These are phyloP conservation scores for Ascodesmis nigricans DNA, from an alignment of 495 filamentous ascomycete genomes.

Conservation along the genomic window DNA sequence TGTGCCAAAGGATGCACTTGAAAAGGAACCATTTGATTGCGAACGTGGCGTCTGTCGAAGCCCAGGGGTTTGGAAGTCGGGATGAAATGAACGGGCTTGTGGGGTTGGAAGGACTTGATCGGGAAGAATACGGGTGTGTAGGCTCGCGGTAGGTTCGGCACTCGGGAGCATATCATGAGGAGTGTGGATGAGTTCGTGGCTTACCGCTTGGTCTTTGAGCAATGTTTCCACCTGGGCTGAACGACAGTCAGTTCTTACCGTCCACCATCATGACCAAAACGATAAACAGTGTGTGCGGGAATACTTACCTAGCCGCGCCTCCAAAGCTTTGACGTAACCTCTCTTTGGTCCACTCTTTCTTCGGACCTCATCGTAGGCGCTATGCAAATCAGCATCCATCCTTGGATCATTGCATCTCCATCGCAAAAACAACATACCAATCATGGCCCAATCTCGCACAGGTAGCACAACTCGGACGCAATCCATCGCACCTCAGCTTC, in stretches of 20 bases:
- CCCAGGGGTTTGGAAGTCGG: no score
- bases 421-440: conserved; percentile 23
- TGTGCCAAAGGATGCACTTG: no score
- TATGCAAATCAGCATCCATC: conserved; percentile 1
- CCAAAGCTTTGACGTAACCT: conserved; percentile 92
- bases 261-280: no score
- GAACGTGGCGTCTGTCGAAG: no score
- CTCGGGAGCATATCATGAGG: no score
- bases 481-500: conserved; percentile 65
- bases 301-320: conserved; percentile 68
- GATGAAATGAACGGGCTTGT: no score
- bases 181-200: conserved; percentile 13
- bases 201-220: conserved; percentile 57
- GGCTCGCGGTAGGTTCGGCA: no score
- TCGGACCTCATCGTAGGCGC: conserved; percentile 85
- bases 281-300: neutral
- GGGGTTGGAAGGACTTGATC: no score
- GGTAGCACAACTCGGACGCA: conserved; percentile 73
- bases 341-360: conserved; percentile 96
- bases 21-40: no score
- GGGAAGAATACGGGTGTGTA: no score
- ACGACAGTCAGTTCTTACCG: neutral
- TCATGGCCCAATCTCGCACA: conserved; percentile 73
- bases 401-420: neutral
- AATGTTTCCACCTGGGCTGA: conserved; percentile 87